These are phyloP conservation scores for Glaciozyma antarctica DNA, from an alignment of 768 basidiomycete genomes.

Conservation along the genomic window DNA sequence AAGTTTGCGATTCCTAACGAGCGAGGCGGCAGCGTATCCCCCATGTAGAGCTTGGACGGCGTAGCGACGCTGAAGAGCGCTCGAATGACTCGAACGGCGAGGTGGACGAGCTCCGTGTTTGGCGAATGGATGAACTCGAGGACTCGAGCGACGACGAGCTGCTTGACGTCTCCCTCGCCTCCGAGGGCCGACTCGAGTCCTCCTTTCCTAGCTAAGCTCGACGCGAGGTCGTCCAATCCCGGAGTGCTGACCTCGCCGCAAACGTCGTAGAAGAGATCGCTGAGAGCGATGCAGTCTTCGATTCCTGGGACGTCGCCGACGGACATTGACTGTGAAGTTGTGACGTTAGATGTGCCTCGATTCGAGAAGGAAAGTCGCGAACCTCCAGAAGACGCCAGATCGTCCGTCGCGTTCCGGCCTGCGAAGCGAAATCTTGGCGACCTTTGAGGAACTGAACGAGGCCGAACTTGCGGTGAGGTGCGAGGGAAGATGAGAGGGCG, in stretches of 20 bases:
- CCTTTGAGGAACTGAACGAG: neutral
- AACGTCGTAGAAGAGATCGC: conserved; percentile 17
- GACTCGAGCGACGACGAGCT: neutral
- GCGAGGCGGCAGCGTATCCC: neutral
- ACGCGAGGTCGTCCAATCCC: neutral
- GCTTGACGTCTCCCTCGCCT: conserved; percentile 7
- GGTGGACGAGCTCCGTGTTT: neutral
- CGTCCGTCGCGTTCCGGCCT: neutral
- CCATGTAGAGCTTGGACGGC: neutral
- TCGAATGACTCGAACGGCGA: conserved; percentile 9
- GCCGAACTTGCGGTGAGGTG: conserved; percentile 15
- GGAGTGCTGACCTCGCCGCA: conserved; percentile 9
- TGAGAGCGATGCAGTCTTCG: conserved; percentile 18
- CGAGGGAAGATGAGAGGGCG: conserved; percentile 18
- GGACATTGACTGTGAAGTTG: too few species aligned
- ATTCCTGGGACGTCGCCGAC: neutral
- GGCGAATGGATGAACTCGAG: neutral
- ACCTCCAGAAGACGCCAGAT: conserved; percentile 18
- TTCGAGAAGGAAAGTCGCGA: neutral
- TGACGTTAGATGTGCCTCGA: neutral
- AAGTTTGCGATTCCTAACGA: neutral
- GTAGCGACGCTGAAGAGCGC: conserved; percentile 9
- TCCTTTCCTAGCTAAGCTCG: neutral
- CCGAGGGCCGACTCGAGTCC: conserved; percentile 10
- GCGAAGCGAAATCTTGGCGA: neutral